Base-by-base conservation (phyloP, 1,284 basidiomycete species). In the Ganoderma sinense region DNA sequence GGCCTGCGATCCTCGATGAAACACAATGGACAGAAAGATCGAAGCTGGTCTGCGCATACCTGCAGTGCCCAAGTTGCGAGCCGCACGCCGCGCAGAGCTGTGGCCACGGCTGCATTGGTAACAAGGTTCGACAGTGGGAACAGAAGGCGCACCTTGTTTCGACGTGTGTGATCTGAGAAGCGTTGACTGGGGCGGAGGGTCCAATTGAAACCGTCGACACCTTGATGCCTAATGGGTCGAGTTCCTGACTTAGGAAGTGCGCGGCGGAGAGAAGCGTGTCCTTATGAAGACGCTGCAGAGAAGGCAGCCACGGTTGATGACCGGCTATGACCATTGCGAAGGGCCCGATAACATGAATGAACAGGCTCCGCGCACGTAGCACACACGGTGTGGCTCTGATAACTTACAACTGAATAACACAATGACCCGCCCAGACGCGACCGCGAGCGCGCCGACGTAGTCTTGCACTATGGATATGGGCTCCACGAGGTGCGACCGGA, bases 371-470 rank as follows among this genome's bases (percentile, higher is more conserved):
- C 60, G 67, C 64, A 36, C 10, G 36, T 36, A 36, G 62, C 51
- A 63, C 62, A 41, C 59, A 20, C 56, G 69, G 65, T 61, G 68
- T 40, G 39, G 36, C 36, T 59, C 40, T 55, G 51, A 31, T 14
- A 20, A 67, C 73, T 73, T 72, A 72, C 76, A 76, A 53, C 72
- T 69, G 16, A 78, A 69, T 53, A 81, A 60, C 36, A 81, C 62
- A 40, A 81, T 73, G 16, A 82, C 75, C 43, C 80, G 74, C 40
- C 79, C 80, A 29, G 77, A 74, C 41, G 77, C 73, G 40, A 75
- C 72, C 43, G 71, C 64, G 62, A 82, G 78, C 74, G 80, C 48
- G 26, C 73, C 66, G 55, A 74, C 67, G 71, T 80, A 81, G 69
- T 79, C 79, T 33, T 76, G 71, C n/a, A 77, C 73, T 65, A 80